Evolutionary conservation across 306 rosid genomes (phyloP).

Genomic region (Glycyrrhiza uralensis): DNA sequence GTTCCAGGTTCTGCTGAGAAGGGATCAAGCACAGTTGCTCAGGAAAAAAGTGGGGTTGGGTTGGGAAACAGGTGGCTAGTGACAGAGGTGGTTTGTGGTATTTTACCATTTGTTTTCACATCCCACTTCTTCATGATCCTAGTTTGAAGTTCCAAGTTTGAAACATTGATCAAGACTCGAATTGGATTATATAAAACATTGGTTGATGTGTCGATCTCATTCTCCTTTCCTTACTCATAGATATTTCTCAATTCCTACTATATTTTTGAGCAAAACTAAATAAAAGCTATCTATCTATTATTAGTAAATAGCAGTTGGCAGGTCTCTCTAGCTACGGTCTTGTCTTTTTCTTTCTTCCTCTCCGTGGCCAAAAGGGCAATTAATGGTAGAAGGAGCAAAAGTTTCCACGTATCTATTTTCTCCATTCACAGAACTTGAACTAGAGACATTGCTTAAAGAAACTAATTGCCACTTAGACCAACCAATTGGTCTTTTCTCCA

Average conservation of each 20-base stretch:
- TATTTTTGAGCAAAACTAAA: conserved; percentile 6
- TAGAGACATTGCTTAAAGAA: background rate
- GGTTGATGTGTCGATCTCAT: background rate
- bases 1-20: conserved; percentile 28
- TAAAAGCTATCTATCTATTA: background rate
- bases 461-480: background rate
- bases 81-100: conserved; percentile 31
- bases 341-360: background rate
- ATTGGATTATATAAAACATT: background rate
- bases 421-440: too few species aligned
- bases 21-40: conserved; percentile 31
- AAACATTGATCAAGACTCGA: background rate
- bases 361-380: too few species aligned
- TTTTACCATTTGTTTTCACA: conserved; percentile 38
- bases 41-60: conserved; percentile 40
- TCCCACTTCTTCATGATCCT: conserved; percentile 29
- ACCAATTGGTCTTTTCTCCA: background rate
- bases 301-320: background rate
- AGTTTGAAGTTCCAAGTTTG: conserved; percentile 21
- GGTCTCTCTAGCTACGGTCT: background rate
- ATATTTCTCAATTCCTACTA: background rate
- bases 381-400: too few species aligned
- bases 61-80: conserved; percentile 32
- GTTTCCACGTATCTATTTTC: too few species aligned
- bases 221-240: background rate